Conservation (phyloP, 1,284 basidiomycete species). For the Leccinum pachyderme region DNA sequence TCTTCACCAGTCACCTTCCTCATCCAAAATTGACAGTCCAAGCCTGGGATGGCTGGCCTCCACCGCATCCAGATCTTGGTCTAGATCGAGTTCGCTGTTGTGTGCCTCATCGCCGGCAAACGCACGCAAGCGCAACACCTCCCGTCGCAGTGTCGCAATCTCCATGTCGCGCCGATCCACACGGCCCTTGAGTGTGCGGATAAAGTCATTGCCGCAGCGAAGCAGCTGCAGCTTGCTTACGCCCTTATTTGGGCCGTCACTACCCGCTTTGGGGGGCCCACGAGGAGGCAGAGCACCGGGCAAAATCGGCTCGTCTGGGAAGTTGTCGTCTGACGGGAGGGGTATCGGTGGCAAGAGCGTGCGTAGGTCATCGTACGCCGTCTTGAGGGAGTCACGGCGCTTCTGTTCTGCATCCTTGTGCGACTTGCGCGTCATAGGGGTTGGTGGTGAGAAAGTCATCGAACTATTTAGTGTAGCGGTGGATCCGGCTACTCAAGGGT, state of each 20-base stretch:
- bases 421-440: conserved; percentile 66
- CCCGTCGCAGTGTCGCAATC: conserved; percentile 66
- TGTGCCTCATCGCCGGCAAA: conserved; percentile 33
- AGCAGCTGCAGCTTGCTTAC: conserved; percentile 93
- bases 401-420: conserved; percentile 99
- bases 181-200: conserved; percentile 73
- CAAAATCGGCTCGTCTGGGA: conserved; percentile 60
- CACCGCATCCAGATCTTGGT: conserved; percentile 41
- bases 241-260: conserved; percentile 90
- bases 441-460: conserved; percentile 30
- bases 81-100: conserved; percentile 41
- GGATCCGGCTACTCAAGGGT: conserved; percentile 22
- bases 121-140: conserved; percentile 63
- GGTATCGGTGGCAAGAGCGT: conserved; percentile 86
- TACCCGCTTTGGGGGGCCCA: conserved; percentile 81
- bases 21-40: conserved; percentile 24
- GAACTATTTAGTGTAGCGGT: conserved; percentile 23
- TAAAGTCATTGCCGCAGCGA: conserved; percentile 87
- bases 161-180: conserved; percentile 84
- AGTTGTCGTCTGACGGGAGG: conserved; percentile 67
- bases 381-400: conserved; percentile 92
- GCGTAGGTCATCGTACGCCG: conserved; percentile 93
- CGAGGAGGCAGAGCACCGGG: conserved; percentile 86
- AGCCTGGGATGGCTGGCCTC: conserved; percentile 29
- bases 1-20: conserved; percentile 32